A percentile compares a stretch with the other conserved stretches of the same genome.
Conservation (phyloP, 2,329 filamentous ascomycete genomes). For the Penicillium sp. region DNA sequence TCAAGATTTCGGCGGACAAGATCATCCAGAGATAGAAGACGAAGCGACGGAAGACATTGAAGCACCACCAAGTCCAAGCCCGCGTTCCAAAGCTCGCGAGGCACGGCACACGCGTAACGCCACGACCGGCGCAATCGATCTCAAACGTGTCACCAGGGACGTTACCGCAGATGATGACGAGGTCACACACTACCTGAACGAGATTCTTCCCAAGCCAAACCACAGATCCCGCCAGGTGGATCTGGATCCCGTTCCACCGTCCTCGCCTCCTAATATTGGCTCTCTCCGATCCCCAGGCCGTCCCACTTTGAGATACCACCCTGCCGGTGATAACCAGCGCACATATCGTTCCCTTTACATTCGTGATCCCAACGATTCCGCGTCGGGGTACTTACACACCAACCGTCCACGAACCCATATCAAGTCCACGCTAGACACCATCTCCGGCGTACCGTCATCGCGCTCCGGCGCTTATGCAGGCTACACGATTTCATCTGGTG, state of each 20-base stretch:
- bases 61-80: slow-evolving; percentile 36
- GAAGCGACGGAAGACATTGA: slow-evolving; percentile 34
- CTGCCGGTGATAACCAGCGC: slow-evolving; percentile 23
- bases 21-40: slow-evolving; percentile 19
- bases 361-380: slow-evolving; percentile 6
- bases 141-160: slow-evolving; percentile 23
- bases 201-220: slow-evolving; percentile 21
- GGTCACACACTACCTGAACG: slow-evolving; percentile 26
- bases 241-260: slow-evolving; percentile 23
- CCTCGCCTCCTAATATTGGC: slow-evolving; percentile 33
- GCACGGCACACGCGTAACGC: slow-evolving; percentile 16
- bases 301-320: slow-evolving; percentile 21
- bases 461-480: slow-evolving; percentile 15
- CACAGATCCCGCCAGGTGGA: slow-evolving; percentile 13
- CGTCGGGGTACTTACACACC: slow-evolving; percentile 14
- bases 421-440: slow-evolving; percentile 31
- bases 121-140: slow-evolving; percentile 22
- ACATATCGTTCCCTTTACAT: slow-evolving; percentile 27
- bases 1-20: slow-evolving; percentile 24
- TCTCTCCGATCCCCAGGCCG: slow-evolving; percentile 25
- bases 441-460: slow-evolving; percentile 22
- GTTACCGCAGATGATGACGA: slow-evolving; percentile 29
- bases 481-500: slow-evolving; percentile 20
- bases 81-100: slow-evolving; percentile 33
- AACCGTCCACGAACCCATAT: slow-evolving; percentile 26